Percentiles rank a stretch among this genome's conserved stretches.
phyloP scores from a whole-genome alignment of 805 yeast genomes.

The Phaffomyces antillensis region DNA sequence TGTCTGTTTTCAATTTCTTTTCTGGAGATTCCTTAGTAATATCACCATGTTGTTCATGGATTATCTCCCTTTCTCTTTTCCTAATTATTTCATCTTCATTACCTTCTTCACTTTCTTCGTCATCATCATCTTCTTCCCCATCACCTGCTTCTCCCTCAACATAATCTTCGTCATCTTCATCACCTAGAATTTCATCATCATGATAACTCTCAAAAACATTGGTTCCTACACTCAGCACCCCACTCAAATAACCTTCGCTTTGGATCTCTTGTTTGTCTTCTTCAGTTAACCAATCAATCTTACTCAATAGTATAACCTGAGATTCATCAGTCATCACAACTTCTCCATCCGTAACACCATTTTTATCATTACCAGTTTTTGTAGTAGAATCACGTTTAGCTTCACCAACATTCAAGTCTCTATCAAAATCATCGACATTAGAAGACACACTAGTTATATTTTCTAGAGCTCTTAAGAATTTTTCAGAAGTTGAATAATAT shows the following conservation, averaged over 20 bases:
- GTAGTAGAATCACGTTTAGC: background rate
- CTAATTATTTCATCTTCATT: conserved; percentile 3
- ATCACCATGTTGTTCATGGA: background rate
- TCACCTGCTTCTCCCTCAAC: conserved; percentile 1
- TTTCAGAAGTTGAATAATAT: conserved; percentile 30
- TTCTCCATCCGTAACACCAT: background rate
- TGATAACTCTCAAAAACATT: conserved; percentile 4
- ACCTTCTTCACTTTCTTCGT: conserved; percentile 1
- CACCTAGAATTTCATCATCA: background rate
- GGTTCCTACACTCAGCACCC: conserved; percentile 1
- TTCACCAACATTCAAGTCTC: background rate
- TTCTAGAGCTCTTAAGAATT: conserved; percentile 38
- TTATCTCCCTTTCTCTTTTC: conserved; percentile 7
- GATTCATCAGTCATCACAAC: conserved; percentile 11
- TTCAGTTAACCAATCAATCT: conserved; percentile 22
- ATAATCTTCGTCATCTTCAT: conserved; percentile 2
- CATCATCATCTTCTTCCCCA: background rate
- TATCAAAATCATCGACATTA: conserved; percentile 8
- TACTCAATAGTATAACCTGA: conserved; percentile 17
- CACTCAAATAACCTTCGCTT: conserved; percentile 14
- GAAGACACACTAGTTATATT: conserved; percentile 18
- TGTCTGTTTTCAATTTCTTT: conserved; percentile 12
- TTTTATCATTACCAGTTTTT: no score
- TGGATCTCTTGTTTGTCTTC: conserved; percentile 16
- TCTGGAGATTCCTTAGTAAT: conserved; percentile 13